Conservation (phyloP, 371 early-diverging fungal genomes). For the Mucor lusitanicus region DNA sequence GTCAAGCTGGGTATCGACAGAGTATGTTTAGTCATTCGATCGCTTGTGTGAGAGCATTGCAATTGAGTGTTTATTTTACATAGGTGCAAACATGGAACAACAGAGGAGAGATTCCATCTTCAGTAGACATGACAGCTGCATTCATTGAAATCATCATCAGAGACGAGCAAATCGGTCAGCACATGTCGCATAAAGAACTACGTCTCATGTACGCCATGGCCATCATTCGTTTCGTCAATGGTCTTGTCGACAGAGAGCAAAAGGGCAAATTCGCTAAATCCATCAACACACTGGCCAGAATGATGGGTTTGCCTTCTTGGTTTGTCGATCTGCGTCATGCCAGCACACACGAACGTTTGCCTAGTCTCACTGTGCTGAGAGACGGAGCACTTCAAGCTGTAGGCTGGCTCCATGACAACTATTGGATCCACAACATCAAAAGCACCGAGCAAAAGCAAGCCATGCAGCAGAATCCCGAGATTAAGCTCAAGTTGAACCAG, state of each 20-base stretch:
- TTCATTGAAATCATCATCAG: constrained; percentile 57
- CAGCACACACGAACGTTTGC: constrained; percentile 66
- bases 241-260: constrained; percentile 65
- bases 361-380: constrained; percentile 58
- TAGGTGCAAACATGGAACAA: constrained; percentile 68
- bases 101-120: constrained; percentile 61
- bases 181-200: constrained; percentile 54
- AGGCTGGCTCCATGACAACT: constrained; percentile 51
- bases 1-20: constrained; percentile 38
- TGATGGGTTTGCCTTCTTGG: constrained; percentile 61
- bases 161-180: constrained; percentile 39
- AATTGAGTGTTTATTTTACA: background rate
- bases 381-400: constrained; percentile 55
- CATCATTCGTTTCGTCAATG: constrained; percentile 64
- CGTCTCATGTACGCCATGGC: constrained; percentile 62
- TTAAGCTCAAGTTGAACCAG: constrained; percentile 28
- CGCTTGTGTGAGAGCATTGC: background rate
- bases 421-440: constrained; percentile 42
- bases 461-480: background rate
- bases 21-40: constrained; percentile 13
- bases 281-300: constrained; percentile 54
- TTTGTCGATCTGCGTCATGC: constrained; percentile 73
- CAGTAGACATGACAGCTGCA: constrained; percentile 59
- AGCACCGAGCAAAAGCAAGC: constrained; percentile 1
- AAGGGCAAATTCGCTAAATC: constrained; percentile 52